Percentiles rank a stretch among this genome's conserved stretches.
Evolutionary conservation across 371 early-diverging fungal genomes (phyloP).

Genomic region (Entomophthora muscae): DNA sequence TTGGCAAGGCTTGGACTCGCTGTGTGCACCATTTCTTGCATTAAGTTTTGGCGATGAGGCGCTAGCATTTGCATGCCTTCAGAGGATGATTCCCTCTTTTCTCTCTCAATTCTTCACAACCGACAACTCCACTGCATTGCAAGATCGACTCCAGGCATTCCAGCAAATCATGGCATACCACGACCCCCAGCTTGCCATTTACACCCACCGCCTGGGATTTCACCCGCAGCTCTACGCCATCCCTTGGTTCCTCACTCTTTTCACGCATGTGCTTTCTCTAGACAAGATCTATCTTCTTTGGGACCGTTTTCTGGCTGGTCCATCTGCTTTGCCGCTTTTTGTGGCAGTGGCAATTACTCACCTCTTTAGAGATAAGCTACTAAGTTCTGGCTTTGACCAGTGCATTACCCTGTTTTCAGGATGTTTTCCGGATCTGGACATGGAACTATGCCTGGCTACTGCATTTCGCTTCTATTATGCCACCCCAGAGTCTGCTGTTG

Average conservation of each 20-base stretch:
- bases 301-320: slow-evolving; percentile 52
- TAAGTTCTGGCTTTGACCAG: slow-evolving; percentile 43
- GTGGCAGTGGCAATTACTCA: slow-evolving; percentile 49
- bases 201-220: slow-evolving; percentile 41
- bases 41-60: slow-evolving; percentile 56
- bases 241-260: slow-evolving; percentile 68
- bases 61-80: slow-evolving; percentile 43
- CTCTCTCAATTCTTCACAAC: slow-evolving; percentile 44
- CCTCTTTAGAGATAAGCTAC: slow-evolving; percentile 33
- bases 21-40: slow-evolving; percentile 57
- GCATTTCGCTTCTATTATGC: neutral
- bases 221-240: slow-evolving; percentile 61
- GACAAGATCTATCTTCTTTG: slow-evolving; percentile 62
- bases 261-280: slow-evolving; percentile 56
- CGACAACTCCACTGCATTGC: slow-evolving; percentile 46
- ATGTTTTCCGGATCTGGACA: slow-evolving; percentile 47
- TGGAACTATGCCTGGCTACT: slow-evolving; percentile 36
- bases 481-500: neutral
- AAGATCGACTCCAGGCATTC: slow-evolving; percentile 44
- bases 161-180: slow-evolving; percentile 43
- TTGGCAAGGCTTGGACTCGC: slow-evolving; percentile 77
- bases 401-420: slow-evolving; percentile 41
- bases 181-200: slow-evolving; percentile 51
- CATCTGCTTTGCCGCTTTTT: slow-evolving; percentile 40
- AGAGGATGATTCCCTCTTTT: slow-evolving; percentile 40